Base-by-base conservation (phyloP, 768 basidiomycete genomes). In the Boletus barrowsii region DNA sequence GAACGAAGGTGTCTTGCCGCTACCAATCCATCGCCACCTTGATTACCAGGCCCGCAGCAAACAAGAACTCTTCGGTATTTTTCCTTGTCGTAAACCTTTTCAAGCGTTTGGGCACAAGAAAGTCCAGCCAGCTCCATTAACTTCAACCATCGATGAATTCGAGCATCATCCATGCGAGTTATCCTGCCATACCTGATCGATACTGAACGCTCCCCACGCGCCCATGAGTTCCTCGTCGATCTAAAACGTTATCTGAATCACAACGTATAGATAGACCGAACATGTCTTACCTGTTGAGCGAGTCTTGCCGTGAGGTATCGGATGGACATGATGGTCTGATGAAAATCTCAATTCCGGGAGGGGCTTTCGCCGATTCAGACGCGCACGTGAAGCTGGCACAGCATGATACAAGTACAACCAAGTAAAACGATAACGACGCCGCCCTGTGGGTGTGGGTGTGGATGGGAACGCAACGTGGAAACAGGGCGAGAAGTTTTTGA, bases 211-310 rank as follows among this genome's bases (percentile, higher is more conserved):
- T 1, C 94, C 94, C n/a, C 78, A 74, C 3, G 80, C 56, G 58
- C 79, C 84, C 96, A 98, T 98, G 45, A 98, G 83, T 66, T 97
- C 91, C 64, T 91, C 88, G 64, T 98, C 96, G 49, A 98, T 95
- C 90, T 94, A 61, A n/a, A 11, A 39, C 18, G 20, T 20, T 4
- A 3, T 1, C 35, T 57, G 30, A 43, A 22, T 44, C 30, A 42
- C 13, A 13, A 17, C 15, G n/a, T 35, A n/a, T 14, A 24, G 14
- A 10, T 30, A 42, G 13, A 10, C 46, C n/a, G 39, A 35, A 44
- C 11, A 45, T 11, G 3, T 22, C 24, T 24, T 56, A 85, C 90
- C 75, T 90, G 87, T 68, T 91, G 90, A 11, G 90, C 89, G 57
- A 91, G 73, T 62, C 73, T 81, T 10, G 89, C 83, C 26, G 86